Conservation (phyloP, 495 filamentous ascomycete species). For the Rusavskia elegans region DNA sequence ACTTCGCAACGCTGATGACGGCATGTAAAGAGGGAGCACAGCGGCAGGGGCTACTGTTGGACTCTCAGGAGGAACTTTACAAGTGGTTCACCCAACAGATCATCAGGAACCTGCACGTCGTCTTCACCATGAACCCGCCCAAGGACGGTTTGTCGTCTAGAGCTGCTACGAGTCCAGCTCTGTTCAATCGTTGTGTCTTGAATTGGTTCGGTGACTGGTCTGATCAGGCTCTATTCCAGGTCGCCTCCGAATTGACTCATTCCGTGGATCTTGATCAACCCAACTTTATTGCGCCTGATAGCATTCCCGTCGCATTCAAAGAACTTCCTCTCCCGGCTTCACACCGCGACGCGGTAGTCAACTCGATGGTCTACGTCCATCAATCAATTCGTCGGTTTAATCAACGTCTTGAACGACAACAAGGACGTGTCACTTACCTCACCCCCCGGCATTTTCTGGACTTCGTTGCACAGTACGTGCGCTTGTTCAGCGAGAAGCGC, state of each 20-base stretch:
- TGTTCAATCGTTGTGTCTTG: constrained; percentile 98
- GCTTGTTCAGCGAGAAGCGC: constrained; percentile 93
- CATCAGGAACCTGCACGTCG: constrained; percentile 95
- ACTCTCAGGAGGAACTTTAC: constrained; percentile 96
- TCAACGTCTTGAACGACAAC: constrained; percentile 72
- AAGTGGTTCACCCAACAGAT: constrained; percentile 99
- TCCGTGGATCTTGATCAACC: constrained; percentile 84
- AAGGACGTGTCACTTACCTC: constrained; percentile 77
- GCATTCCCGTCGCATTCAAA: constrained; percentile 78
- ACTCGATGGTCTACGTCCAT: constrained; percentile 97
- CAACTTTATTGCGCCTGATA: constrained; percentile 75
- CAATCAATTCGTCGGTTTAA: constrained; percentile 88
- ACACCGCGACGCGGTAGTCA: constrained; percentile 80
- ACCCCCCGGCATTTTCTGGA: constrained; percentile 95
- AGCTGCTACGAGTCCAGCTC: constrained; percentile 86
- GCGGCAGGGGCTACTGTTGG: constrained; percentile 81
- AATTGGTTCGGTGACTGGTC: constrained; percentile 99
- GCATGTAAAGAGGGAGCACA: constrained; percentile 97
- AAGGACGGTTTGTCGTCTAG: constrained; percentile 89
- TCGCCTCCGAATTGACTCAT: constrained; percentile 87
- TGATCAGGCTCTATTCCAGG: constrained; percentile 96
- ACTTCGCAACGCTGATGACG: constrained; percentile 91
- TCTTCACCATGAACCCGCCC: constrained; percentile 99
- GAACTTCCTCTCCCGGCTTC: constrained; percentile 70
- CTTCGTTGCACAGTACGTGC: constrained; percentile 96